Conservation (phyloP, 2,329 filamentous ascomycete genomes). For the Diaporthe sp. region DNA sequence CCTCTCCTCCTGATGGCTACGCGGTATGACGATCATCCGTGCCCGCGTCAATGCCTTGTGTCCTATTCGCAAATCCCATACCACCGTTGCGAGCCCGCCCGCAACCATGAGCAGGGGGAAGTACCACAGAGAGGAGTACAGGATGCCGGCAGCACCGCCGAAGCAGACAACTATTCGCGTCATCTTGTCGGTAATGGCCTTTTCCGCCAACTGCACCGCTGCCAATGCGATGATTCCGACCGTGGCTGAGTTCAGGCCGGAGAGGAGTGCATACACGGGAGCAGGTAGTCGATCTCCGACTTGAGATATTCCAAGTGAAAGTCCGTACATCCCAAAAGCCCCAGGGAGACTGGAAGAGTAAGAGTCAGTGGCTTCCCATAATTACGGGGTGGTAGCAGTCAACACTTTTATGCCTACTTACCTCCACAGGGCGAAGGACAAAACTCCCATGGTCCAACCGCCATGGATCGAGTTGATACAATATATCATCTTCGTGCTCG, state of each 20-base stretch:
- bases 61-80: constrained; percentile 65
- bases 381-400: not conserved
- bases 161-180: not conserved
- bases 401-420: not conserved
- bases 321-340: constrained; percentile 77
- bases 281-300: constrained; percentile 71
- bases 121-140: constrained; percentile 83
- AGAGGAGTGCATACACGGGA: constrained; percentile 77
- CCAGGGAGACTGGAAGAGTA: constrained; percentile 70
- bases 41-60: not conserved
- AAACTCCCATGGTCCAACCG: not conserved
- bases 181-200: not conserved
- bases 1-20: not conserved
- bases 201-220: constrained; percentile 1
- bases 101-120: constrained; percentile 75
- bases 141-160: constrained; percentile 60
- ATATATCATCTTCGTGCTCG: constrained; percentile 3
- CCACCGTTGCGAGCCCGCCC: constrained; percentile 65
- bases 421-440: not conserved
- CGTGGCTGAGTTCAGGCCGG: constrained; percentile 79
- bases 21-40: not conserved
- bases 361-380: not conserved
- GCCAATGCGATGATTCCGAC: constrained; percentile 61
- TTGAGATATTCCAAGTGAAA: constrained; percentile 74
- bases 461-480: not conserved